Percentiles rank a stretch among this genome's conserved stretches.
These are phyloP conservation scores for Spirogloea muscicola DNA, from an alignment of 139 green algal species.

Conservation along the genomic window DNA sequence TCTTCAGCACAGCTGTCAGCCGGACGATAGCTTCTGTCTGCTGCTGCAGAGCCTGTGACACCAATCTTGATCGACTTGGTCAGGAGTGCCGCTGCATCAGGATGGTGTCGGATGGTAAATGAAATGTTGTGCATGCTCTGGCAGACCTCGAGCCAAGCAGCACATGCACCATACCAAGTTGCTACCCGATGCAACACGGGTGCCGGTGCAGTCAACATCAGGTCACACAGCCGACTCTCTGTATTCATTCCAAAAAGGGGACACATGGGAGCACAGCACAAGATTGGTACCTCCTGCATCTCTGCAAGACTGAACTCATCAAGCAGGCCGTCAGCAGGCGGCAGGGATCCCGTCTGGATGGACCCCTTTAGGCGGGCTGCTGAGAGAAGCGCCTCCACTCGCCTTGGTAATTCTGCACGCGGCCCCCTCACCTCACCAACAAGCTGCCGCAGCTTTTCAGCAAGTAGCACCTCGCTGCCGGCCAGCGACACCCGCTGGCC, in stretches of 20 bases:
- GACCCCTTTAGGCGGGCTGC: neutral
- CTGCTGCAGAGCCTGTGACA: too few relatives aligned
- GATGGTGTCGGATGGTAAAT: too few relatives aligned
- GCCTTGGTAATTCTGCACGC: slow-evolving; percentile 13
- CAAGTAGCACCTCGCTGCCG: slow-evolving; percentile 1
- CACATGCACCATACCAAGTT: too few relatives aligned
- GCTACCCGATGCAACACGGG: too few relatives aligned
- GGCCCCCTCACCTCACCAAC: neutral
- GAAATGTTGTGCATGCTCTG: too few relatives aligned
- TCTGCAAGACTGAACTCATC: slow-evolving; percentile 11
- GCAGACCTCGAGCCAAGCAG: too few relatives aligned
- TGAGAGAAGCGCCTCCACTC: slow-evolving; percentile 20
- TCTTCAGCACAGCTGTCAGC: slow-evolving; percentile 18
- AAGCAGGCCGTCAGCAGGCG: neutral
- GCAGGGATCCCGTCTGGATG: neutral
- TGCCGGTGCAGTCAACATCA: too few relatives aligned
- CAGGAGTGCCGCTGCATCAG: too few relatives aligned
- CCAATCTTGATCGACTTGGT: too few relatives aligned
- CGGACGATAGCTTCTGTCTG: slow-evolving; percentile 26
- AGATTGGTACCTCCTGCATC: slow-evolving; percentile 25
- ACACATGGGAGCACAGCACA: too few relatives aligned
- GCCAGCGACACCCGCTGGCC: slow-evolving; percentile 2
- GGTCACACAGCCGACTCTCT: too few relatives aligned
- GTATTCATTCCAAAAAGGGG: too few relatives aligned
- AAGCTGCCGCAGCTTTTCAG: slow-evolving; percentile 6